phyloP scores from a whole-genome alignment of 352 stramenopile species.

The Phytopythium delawarense region DNA sequence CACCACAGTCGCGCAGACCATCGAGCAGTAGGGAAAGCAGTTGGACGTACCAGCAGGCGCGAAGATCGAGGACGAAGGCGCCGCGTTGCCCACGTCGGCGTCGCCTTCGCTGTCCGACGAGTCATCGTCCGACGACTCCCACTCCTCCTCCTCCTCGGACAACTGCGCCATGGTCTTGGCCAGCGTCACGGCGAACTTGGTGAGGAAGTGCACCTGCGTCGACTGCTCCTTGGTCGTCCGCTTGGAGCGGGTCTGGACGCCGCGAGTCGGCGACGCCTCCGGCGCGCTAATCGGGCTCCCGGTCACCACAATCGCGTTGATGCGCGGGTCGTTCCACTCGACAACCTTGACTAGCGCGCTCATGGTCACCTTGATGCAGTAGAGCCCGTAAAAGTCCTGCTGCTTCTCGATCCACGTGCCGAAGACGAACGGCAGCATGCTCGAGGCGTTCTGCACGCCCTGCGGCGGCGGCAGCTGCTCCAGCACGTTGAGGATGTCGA shows the following conservation, averaged over 20 bases:
- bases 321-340: slow-evolving; percentile 70
- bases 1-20: neutral
- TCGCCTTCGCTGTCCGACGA: slow-evolving; percentile 57
- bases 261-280: slow-evolving; percentile 6
- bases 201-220: slow-evolving; percentile 71
- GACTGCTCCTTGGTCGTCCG: slow-evolving; percentile 39
- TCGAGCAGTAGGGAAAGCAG: neutral
- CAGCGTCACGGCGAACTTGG: slow-evolving; percentile 70
- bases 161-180: slow-evolving; percentile 69
- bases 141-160: slow-evolving; percentile 74
- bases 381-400: slow-evolving; percentile 77
- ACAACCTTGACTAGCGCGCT: slow-evolving; percentile 69
- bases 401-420: slow-evolving; percentile 83
- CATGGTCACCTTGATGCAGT: slow-evolving; percentile 82
- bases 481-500: slow-evolving; percentile 61
- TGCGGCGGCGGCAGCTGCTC: slow-evolving; percentile 56
- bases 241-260: slow-evolving; percentile 62
- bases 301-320: slow-evolving; percentile 59
- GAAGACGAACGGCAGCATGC: slow-evolving; percentile 79
- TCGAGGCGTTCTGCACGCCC: slow-evolving; percentile 22
- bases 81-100: slow-evolving; percentile 9
- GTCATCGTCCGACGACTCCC: slow-evolving; percentile 70
- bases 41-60: slow-evolving; percentile 53
- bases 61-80: slow-evolving; percentile 47
- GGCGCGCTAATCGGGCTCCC: slow-evolving; percentile 40